Evolutionary conservation across 2,329 filamentous ascomycete genomes (phyloP).

Genomic region (Sordariomycetes sp.): DNA sequence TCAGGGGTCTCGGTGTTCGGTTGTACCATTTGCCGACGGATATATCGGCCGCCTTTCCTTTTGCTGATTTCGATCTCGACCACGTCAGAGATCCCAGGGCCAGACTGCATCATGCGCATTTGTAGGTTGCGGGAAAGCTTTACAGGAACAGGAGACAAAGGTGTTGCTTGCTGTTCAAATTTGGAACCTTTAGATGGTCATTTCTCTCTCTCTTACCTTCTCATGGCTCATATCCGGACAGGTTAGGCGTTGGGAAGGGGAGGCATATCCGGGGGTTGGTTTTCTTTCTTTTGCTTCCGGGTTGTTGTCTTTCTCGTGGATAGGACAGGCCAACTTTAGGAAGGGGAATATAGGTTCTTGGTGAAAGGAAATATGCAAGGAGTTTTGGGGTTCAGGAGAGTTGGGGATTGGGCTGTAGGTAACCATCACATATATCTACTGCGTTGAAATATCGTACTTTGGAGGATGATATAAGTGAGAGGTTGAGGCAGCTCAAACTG

Average conservation of each 20-base stretch:
- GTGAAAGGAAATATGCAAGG: neutral
- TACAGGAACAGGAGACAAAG: neutral
- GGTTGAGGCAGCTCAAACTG: too few species aligned
- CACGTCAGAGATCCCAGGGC: neutral
- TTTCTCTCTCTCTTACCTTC: conserved; percentile 1
- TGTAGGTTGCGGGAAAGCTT: neutral
- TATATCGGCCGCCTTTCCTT: neutral
- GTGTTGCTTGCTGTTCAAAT: neutral
- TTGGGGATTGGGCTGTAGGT: too few species aligned
- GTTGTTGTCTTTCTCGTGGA: too few species aligned
- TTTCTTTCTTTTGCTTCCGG: too few species aligned
- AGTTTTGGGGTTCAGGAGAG: too few species aligned
- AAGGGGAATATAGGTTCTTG: neutral
- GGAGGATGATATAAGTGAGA: too few species aligned
- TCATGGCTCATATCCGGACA: neutral
- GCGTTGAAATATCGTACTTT: too few species aligned
- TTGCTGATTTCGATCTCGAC: neutral
- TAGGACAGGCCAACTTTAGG: too few species aligned
- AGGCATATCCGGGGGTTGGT: too few species aligned
- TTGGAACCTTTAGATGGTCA: neutral
- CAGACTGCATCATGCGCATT: neutral
- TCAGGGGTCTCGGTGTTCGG: neutral
- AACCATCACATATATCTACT: too few species aligned
- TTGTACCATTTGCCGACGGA: neutral
- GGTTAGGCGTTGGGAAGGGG: neutral